These are phyloP conservation scores for Capsicum pubescens DNA, from an alignment of 257 asterid genomes.

Conservation along the genomic window DNA sequence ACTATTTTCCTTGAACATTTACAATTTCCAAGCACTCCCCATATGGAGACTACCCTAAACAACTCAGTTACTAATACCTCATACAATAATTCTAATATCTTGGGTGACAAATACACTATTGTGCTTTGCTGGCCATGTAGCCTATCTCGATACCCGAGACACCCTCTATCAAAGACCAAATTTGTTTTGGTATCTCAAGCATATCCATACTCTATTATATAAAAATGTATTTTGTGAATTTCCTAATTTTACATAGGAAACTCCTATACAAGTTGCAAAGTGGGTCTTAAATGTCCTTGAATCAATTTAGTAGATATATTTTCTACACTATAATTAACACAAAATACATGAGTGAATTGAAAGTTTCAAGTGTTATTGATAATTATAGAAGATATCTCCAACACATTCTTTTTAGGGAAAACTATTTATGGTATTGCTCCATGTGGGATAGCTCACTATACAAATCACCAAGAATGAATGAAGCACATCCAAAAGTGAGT, in stretches of 20 bases:
- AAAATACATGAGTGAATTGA: background rate
- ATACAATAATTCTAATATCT: background rate
- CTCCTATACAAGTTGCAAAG: background rate
- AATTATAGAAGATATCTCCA: background rate
- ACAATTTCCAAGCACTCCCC: no score
- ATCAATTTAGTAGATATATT: background rate
- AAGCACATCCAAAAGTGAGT: slow-evolving; percentile 4
- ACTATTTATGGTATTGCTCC: background rate
- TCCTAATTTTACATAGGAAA: background rate
- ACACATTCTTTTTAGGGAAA: background rate
- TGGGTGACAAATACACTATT: background rate
- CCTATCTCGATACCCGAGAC: background rate
- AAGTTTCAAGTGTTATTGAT: background rate
- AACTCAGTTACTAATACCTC: no score
- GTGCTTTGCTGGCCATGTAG: background rate
- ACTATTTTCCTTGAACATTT: no score
- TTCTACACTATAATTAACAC: background rate
- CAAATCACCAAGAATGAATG: background rate
- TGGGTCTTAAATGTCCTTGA: background rate
- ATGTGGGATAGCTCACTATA: background rate
- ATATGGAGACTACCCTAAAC: no score
- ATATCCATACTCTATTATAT: background rate
- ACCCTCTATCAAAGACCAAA: background rate
- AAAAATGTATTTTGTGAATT: background rate
- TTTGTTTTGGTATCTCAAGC: background rate